phyloP scores from a whole-genome alignment of 129 eudicot species.

The Flaveria linearis region DNA sequence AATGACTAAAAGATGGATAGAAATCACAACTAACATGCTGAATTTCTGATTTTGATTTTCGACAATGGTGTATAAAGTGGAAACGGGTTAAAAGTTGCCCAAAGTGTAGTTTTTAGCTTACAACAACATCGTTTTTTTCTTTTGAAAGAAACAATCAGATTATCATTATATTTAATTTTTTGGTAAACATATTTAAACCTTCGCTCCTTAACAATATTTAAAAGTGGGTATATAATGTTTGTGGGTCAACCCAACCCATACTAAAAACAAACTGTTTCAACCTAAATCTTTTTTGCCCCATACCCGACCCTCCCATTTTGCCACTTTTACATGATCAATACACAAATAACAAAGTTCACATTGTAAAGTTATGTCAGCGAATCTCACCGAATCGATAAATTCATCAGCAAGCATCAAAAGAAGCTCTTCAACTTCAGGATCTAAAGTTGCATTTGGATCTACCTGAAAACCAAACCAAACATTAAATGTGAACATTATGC shows the following conservation, averaged over 20 bases:
- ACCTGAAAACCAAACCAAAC: slow-evolving; percentile 46
- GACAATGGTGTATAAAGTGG: not conserved
- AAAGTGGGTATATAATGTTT: not conserved
- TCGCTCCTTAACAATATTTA: not conserved
- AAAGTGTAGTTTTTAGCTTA: slow-evolving; percentile 15
- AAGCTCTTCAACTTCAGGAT: slow-evolving; percentile 86
- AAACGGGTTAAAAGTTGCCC: not conserved
- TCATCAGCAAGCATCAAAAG: slow-evolving; percentile 84
- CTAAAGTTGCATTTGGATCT: slow-evolving; percentile 64
- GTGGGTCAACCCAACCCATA: not conserved
- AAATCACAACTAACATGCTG: not conserved
- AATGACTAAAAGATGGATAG: slow-evolving; percentile 5
- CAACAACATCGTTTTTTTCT: not conserved
- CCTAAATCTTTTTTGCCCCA: not conserved
- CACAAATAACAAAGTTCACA: not conserved
- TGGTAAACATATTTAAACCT: not conserved
- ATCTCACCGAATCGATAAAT: slow-evolving; percentile 84
- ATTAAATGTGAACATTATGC: not conserved
- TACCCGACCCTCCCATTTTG: not conserved
- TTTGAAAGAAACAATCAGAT: not conserved
- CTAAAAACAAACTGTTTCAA: not conserved
- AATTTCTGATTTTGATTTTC: not conserved
- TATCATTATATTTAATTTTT: not conserved
- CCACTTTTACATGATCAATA: not conserved
- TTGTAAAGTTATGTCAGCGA: not conserved